Evolutionary conservation across 306 rosid species (phyloP).

Genomic region (Pyrus betulifolia): DNA sequence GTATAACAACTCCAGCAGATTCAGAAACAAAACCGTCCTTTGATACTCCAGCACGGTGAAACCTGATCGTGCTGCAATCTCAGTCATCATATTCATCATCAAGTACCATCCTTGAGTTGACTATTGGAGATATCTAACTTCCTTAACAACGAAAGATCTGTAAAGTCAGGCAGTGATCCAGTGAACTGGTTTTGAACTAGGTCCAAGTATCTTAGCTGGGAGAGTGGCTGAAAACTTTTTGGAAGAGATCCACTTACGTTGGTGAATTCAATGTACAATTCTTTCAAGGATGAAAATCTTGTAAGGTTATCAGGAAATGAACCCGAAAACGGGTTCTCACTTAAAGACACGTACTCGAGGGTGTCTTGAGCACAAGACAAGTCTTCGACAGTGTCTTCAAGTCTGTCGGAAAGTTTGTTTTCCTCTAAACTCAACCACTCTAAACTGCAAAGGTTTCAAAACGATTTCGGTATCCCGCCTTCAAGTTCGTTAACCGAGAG

Average conservation of each 20-base stretch:
- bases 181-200: neutral
- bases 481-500: conserved; percentile 14
- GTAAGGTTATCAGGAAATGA: conserved; percentile 12
- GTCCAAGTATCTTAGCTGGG: no score
- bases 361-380: conserved; percentile 7
- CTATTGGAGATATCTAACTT: fast-evolving
- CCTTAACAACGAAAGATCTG: neutral
- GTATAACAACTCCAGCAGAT: no score
- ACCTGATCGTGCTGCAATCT: neutral
- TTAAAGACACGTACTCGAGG: neutral
- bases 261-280: neutral
- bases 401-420: conserved; percentile 7
- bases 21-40: no score
- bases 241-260: no score
- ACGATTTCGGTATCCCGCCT: conserved; percentile 6
- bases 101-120: conserved; percentile 54
- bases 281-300: conserved; percentile 8
- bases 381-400: conserved; percentile 1
- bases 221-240: no score
- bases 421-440: neutral
- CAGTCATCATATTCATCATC: conserved; percentile 67
- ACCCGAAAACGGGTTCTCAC: conserved; percentile 10
- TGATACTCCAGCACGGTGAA: no score
- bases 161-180: conserved; percentile 12
- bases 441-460: conserved; percentile 7